Evolutionary conservation across 1,284 basidiomycete species (phyloP), one percentile per base, ranked within the genome.

Genomic region (Ustilago vetiveriae): DNA sequence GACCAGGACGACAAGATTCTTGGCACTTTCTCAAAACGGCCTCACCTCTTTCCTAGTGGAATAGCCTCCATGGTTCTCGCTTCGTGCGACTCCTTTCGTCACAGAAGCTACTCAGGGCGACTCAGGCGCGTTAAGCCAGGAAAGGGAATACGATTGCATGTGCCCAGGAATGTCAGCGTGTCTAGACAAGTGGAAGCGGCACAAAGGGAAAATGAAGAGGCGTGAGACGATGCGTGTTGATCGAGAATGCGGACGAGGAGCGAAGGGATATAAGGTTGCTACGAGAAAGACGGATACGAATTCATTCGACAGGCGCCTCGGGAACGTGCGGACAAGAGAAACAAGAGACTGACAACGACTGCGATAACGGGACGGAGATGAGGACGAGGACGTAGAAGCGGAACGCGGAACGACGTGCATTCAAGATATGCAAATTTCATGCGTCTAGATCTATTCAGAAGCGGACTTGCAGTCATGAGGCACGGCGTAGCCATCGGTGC

Each of bases 401-500:
- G 27, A 17, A 4, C 1, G 26, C 36, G 46, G 10, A 21, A 7
- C 9, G 22, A 16, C 30, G n/a, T 26, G 37, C n/a, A n/a, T n/a
- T n/a, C n/a, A n/a, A n/a, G n/a, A n/a, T n/a, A n/a, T n/a, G n/a
- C n/a, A 47, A 19, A 21, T 16, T 33, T 5, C n/a, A 44, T 23
- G 30, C 21, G 32, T 40, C 38, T 24, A 17, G 13, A 6, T 16
- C 35, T 47, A 52, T 14, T 42, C 21, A 8, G 27, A 43, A 24
- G 30, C 19, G 33, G 66, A 47, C 53, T 74, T 80, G 81, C 84
- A 85, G 26, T 74, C 56, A 58, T 74, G 53, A 37, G 85, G 85
- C 10, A 84, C 64, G 50, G 74, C 76, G 76, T 72, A 83, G 57
- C 85, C 85, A 67, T 87, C 84, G 30, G 74, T 78, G 50, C 85